phyloP scores from a whole-genome alignment of 805 yeast genomes.

The Suhomyces sp. region DNA sequence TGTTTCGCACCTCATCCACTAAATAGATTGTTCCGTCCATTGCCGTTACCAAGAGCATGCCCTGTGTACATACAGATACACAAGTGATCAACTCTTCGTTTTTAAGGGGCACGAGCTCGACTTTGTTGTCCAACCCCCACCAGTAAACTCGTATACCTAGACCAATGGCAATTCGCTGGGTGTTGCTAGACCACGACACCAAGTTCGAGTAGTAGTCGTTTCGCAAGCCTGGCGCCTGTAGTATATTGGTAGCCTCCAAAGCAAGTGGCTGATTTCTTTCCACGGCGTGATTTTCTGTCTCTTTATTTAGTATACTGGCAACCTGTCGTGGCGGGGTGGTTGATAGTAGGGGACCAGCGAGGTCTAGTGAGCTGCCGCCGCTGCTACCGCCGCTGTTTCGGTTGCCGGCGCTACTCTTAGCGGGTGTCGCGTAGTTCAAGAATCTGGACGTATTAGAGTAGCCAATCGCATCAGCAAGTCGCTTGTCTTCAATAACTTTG shows the following conservation, averaged over 20 bases:
- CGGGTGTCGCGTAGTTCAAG: conserved; percentile 25
- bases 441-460: conserved; percentile 41
- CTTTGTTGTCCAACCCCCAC: conserved; percentile 52
- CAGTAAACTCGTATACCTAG: conserved; percentile 54
- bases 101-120: conserved; percentile 45
- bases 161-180: conserved; percentile 62
- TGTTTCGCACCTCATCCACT: conserved; percentile 35
- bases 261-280: conserved; percentile 2
- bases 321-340: conserved; percentile 9
- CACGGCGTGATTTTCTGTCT: neutral
- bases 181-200: conserved; percentile 62
- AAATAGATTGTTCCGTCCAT: conserved; percentile 51
- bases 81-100: conserved; percentile 50
- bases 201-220: conserved; percentile 78
- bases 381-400: conserved; percentile 1
- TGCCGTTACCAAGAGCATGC: conserved; percentile 54
- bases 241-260: conserved; percentile 9
- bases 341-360: conserved; percentile 16
- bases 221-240: conserved; percentile 63
- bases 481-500: neutral
- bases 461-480: conserved; percentile 47
- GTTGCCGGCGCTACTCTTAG: conserved; percentile 9
- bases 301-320: conserved; percentile 8
- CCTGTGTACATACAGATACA: conserved; percentile 52
- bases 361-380: conserved; percentile 9